phyloP scores from a whole-genome alignment of 352 stramenopile species.

The Globisporangium irregulare region DNA sequence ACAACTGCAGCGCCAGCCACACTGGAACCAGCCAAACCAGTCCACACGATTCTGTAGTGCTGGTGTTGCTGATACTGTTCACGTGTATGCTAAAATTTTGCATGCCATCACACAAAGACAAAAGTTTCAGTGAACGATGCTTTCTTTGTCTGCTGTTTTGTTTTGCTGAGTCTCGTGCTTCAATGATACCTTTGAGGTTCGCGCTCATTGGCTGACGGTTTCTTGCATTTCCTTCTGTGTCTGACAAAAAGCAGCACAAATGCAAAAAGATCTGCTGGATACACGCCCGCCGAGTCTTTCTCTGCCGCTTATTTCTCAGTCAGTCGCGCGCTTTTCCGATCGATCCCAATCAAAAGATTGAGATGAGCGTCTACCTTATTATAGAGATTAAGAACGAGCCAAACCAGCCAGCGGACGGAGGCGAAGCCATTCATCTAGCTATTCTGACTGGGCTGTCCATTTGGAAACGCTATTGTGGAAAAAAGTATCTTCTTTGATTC shows the following conservation, averaged over 20 bases:
- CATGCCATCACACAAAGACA: not conserved
- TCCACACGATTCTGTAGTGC: too few relatives aligned
- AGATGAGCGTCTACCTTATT: not conserved
- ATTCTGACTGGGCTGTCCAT: not conserved
- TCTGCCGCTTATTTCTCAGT: not conserved
- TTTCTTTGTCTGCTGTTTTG: not conserved
- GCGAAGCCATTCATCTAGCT: not conserved
- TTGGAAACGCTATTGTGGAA: constrained; percentile 1
- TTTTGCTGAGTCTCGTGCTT: not conserved
- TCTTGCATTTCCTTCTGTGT: not conserved
- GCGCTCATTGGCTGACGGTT: not conserved
- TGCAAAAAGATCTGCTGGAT: not conserved
- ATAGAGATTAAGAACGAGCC: not conserved
- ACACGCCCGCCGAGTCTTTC: not conserved
- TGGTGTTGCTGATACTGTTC: too few relatives aligned
- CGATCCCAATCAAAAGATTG: not conserved
- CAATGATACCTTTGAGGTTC: not conserved
- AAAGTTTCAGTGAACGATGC: not conserved
- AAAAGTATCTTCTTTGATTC: constrained; percentile 1
- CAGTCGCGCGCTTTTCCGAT: not conserved
- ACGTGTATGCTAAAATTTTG: too few relatives aligned
- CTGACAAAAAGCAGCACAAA: not conserved
- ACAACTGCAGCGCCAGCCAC: not conserved
- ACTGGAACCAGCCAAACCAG: not conserved
- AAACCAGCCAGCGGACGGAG: not conserved